Conservation (phyloP, 2,329 filamentous ascomycete species). For the Ascochyta clinopodiicola region DNA sequence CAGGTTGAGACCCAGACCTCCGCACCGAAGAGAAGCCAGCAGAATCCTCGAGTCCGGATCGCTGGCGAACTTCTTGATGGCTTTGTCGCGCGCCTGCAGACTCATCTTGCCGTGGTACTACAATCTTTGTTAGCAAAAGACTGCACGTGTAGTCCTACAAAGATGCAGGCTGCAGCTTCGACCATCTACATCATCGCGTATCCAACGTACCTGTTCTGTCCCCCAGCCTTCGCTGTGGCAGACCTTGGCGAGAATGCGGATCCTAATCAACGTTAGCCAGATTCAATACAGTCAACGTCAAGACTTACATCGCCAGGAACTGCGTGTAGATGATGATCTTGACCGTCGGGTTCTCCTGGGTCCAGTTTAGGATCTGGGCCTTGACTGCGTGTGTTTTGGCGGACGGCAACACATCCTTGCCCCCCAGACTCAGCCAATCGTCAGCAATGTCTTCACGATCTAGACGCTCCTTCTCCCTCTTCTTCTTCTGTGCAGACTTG, state of each 20-base stretch:
- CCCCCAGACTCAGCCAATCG: slow-evolving; percentile 49
- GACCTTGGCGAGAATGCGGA: slow-evolving; percentile 58
- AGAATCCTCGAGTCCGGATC: slow-evolving; percentile 54
- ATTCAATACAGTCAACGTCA: accelerated
- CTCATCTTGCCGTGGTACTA: slow-evolving; percentile 59
- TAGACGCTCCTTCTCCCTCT: slow-evolving; percentile 19
- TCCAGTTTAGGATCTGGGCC: slow-evolving; percentile 54
- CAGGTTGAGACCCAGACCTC: slow-evolving; percentile 65
- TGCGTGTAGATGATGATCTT: slow-evolving; percentile 69
- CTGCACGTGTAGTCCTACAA: no score
- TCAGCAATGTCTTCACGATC: slow-evolving; percentile 39
- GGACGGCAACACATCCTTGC: slow-evolving; percentile 50
- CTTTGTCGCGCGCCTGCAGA: slow-evolving; percentile 52
- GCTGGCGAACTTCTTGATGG: slow-evolving; percentile 56
- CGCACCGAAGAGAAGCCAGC: slow-evolving; percentile 63
- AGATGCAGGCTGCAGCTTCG: no score
- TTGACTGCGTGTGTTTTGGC: slow-evolving; percentile 57
- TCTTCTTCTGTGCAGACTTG: slow-evolving; percentile 19
- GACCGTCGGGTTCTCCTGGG: slow-evolving; percentile 51
- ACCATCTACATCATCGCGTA: background rate
- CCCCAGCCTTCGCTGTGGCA: slow-evolving; percentile 60
- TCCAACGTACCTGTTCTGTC: slow-evolving; percentile 46
- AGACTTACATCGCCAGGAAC: slow-evolving; percentile 57
- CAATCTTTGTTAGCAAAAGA: slow-evolving; percentile 9
- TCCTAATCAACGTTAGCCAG: slow-evolving; percentile 31